A percentile compares a stretch with the other conserved stretches of the same genome.
phyloP scores from a whole-genome alignment of 768 basidiomycete genomes.

The Hypholoma sublateritium region DNA sequence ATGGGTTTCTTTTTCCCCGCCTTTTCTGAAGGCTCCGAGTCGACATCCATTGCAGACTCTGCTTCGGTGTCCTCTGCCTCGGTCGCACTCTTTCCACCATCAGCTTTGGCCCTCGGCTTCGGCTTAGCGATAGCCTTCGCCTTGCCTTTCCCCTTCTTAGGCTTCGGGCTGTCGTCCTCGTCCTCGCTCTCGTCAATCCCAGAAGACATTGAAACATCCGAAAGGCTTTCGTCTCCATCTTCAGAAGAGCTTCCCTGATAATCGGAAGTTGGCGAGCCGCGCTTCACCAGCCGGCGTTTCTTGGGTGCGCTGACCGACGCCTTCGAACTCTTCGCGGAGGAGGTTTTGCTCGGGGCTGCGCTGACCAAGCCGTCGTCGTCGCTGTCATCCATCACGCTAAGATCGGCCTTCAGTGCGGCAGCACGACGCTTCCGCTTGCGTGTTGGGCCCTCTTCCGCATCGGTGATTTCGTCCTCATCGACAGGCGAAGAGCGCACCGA shows the following conservation, averaged over 20 bases:
- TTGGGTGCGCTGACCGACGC: conserved; percentile 11
- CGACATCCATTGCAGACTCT: conserved; percentile 57
- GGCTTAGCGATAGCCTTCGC: conserved; percentile 25
- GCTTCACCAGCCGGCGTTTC: conserved; percentile 17
- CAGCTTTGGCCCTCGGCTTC: conserved; percentile 18
- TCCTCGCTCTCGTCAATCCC: conserved; percentile 36
- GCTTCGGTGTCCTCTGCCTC: conserved; percentile 23
- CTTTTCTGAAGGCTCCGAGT: conserved; percentile 41
- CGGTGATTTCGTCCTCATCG: conserved; percentile 31
- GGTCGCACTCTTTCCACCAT: conserved; percentile 13
- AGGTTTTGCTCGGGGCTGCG: conserved; percentile 26
- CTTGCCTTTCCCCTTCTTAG: conserved; percentile 30
- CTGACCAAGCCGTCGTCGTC: conserved; percentile 37
- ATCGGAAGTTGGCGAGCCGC: conserved; percentile 36
- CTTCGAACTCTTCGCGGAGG: conserved; percentile 22
- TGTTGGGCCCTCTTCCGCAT: conserved; percentile 36
- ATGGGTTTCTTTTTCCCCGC: conserved; percentile 27
- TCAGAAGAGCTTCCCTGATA: conserved; percentile 39
- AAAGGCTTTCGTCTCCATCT: conserved; percentile 27
- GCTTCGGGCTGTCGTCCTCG: conserved; percentile 21
- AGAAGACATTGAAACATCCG: conserved; percentile 32
- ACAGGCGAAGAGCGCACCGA: conserved; percentile 32
- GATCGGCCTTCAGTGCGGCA: conserved; percentile 33
- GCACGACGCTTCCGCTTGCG: conserved; percentile 40
- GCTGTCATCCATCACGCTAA: conserved; percentile 55